A percentile compares a stretch with the other conserved stretches of the same genome.
Conservation (phyloP, 352 stramenopile species). For the Phytophthora pisi region DNA sequence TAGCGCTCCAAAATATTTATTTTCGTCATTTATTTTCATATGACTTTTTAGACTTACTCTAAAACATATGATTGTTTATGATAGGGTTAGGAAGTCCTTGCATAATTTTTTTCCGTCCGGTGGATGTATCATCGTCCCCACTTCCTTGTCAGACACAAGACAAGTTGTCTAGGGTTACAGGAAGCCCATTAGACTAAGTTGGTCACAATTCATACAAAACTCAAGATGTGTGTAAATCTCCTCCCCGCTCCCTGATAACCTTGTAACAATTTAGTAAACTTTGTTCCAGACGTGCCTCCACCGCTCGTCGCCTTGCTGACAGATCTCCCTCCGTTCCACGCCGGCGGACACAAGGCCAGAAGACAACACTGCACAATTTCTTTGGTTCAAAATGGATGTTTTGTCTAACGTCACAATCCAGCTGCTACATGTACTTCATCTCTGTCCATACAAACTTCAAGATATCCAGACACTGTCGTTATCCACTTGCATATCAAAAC, state of each 20-base stretch:
- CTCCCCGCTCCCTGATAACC: constrained; percentile 19
- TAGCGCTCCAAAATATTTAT: not conserved
- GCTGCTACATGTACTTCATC: constrained; percentile 1
- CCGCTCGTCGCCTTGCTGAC: constrained; percentile 15
- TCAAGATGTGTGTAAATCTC: constrained; percentile 12
- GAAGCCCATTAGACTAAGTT: constrained; percentile 51
- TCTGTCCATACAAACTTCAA: constrained; percentile 1
- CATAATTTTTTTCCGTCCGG: not conserved
- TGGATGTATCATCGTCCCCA: not conserved
- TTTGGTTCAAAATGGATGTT: constrained; percentile 27
- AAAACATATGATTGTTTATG: not conserved
- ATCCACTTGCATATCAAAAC: not conserved
- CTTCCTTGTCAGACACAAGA: too few species aligned
- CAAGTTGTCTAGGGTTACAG: constrained; percentile 80
- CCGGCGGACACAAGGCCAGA: constrained; percentile 5
- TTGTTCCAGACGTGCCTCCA: constrained; percentile 8
- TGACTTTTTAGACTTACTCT: not conserved
- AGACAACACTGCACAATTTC: constrained; percentile 2
- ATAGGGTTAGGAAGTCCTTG: not conserved
- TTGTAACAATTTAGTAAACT: constrained; percentile 16
- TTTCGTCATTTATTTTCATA: not conserved
- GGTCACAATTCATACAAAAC: constrained; percentile 32
- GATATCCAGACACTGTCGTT: not conserved
- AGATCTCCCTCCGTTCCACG: constrained; percentile 21
- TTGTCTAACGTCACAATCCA: too few species aligned